Evolutionary conservation across 257 asterid genomes (phyloP).

Genomic region (Ilex aquifolium): DNA sequence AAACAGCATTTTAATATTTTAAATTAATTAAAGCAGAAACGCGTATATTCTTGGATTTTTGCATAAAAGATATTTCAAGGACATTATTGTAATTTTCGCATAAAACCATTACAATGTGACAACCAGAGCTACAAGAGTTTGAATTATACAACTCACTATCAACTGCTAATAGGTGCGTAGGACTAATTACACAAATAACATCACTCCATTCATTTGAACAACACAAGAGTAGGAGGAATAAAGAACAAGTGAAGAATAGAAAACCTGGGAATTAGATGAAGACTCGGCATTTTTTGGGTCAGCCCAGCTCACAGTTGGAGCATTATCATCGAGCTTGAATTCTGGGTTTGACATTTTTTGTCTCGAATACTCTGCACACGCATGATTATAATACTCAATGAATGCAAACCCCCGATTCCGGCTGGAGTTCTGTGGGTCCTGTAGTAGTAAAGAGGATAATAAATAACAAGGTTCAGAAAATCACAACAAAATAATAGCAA

Average conservation of each 20-base stretch:
- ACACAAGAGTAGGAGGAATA: constrained; percentile 1
- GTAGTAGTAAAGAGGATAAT: constrained; percentile 8
- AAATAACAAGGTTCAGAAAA: constrained; percentile 1
- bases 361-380: constrained; percentile 96
- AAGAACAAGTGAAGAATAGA: neutral
- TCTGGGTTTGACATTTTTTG: constrained; percentile 73
- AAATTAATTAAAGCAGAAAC: too few species aligned
- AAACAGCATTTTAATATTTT: too few species aligned
- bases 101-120: too few species aligned
- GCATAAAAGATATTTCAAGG: too few species aligned
- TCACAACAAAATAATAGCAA: constrained; percentile 5
- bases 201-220: neutral
- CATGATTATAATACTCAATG: constrained; percentile 89
- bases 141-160: too few species aligned
- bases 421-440: constrained; percentile 82
- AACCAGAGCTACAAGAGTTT: too few species aligned
- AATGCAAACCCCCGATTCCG: constrained; percentile 90
- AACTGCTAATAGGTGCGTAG: too few species aligned
- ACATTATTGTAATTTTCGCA: too few species aligned
- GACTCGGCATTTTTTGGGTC: constrained; percentile 85
- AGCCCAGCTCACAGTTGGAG: constrained; percentile 99
- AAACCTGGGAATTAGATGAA: constrained; percentile 72
- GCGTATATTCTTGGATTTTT: too few species aligned
- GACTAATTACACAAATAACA: too few species aligned
- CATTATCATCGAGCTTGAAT: constrained; percentile 81